These are phyloP conservation scores for Logfia minima DNA, from an alignment of 129 eudicot species.

Conservation along the genomic window DNA sequence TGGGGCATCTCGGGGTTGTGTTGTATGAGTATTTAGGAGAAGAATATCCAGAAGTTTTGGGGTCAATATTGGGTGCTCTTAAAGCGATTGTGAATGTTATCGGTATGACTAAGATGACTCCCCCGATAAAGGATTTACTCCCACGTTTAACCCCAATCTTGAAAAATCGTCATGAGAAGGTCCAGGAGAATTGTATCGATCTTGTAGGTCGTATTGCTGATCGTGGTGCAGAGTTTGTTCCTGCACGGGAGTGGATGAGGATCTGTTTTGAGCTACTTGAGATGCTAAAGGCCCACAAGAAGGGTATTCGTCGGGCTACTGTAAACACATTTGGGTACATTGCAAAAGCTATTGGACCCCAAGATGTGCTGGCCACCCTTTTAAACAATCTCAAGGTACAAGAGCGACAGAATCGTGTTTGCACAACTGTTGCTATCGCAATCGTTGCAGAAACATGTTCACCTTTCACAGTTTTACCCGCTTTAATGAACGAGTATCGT, in stretches of 20 bases:
- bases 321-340: slow-evolving; percentile 96
- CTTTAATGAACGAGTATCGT: slow-evolving; percentile 94
- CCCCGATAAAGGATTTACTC: slow-evolving; percentile 90
- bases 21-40: slow-evolving; percentile 93
- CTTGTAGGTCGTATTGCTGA: slow-evolving; percentile 96
- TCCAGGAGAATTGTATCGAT: slow-evolving; percentile 94
- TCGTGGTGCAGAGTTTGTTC: slow-evolving; percentile 96
- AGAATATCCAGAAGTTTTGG: slow-evolving; percentile 97
- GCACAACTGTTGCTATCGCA: slow-evolving; percentile 97
- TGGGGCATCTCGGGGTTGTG: slow-evolving; percentile 99
- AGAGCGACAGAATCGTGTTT: slow-evolving; percentile 96
- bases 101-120: slow-evolving; percentile 98
- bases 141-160: slow-evolving; percentile 87
- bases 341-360: slow-evolving; percentile 97
- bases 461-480: slow-evolving; percentile 89
- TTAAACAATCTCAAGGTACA: slow-evolving; percentile 92
- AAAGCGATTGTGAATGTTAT: slow-evolving; percentile 91
- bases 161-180: slow-evolving; percentile 96
- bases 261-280: slow-evolving; percentile 97
- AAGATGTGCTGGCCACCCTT: slow-evolving; percentile 87
- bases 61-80: slow-evolving; percentile 90
- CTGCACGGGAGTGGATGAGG: slow-evolving; percentile 98
- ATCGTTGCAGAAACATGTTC: slow-evolving; percentile 98
- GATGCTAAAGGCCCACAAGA: slow-evolving; percentile 98
- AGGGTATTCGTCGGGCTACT: slow-evolving; percentile 92